phyloP scores from a whole-genome alignment of 108 stramenopile genomes.

The Fragilaria crotonensis region DNA sequence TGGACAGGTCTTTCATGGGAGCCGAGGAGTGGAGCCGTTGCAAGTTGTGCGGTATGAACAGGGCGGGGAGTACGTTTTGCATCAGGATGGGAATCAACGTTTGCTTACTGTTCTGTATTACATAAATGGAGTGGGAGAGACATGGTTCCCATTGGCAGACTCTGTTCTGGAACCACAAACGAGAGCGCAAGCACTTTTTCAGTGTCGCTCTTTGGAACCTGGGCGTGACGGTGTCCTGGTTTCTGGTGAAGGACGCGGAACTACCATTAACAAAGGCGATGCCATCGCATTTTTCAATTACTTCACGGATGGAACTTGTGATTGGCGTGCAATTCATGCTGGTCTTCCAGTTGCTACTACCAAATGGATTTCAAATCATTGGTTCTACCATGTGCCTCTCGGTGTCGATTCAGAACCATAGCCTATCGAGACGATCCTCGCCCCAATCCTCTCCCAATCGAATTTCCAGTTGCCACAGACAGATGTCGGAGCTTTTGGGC shows the following conservation, averaged over 20 bases:
- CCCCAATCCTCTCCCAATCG: too few relatives aligned
- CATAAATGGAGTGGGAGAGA: conserved; percentile 56
- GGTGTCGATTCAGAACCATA: too few relatives aligned
- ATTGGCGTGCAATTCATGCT: conserved; percentile 52
- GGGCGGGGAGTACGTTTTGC: conserved; percentile 41
- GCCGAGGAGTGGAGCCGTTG: conserved; percentile 31
- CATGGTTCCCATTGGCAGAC: conserved; percentile 58
- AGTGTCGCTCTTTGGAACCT: conserved; percentile 4
- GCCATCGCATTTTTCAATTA: conserved; percentile 59
- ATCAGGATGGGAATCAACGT: conserved; percentile 39
- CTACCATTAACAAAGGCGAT: conserved; percentile 30
- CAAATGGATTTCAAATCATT: conserved; percentile 60
- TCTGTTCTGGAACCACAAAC: conserved; percentile 2
- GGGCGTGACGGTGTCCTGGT: conserved; percentile 11
- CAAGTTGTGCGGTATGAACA: conserved; percentile 43
- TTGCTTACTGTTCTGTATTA: conserved; percentile 51
- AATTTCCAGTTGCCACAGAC: too few relatives aligned
- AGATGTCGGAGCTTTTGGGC: too few relatives aligned
- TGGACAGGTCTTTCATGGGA: neutral
- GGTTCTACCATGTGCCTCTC: conserved; percentile 28
- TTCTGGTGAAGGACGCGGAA: conserved; percentile 6
- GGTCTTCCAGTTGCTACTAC: conserved; percentile 25
- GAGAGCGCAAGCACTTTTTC: conserved; percentile 8
- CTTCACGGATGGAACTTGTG: conserved; percentile 14
- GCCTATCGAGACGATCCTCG: too few relatives aligned